Evolutionary conservation across 177 flowering plant genomes (phyloP), one percentile per base, ranked within the genome.

Genomic region (Vitis hybrid): DNA sequence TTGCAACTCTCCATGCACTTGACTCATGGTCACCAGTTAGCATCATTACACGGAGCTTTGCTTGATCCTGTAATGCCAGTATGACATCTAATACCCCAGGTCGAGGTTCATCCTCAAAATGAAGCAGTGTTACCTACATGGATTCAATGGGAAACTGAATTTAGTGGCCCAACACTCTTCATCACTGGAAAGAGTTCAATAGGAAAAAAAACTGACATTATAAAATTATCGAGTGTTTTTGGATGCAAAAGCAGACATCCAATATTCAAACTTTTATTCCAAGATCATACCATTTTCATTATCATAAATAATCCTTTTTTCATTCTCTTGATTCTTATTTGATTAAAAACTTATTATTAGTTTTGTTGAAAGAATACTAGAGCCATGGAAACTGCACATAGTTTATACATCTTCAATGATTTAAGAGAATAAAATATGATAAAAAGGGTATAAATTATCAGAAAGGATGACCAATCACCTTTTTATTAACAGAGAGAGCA

Each of bases 1-100:
- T 92, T 39, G 97, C 97, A 71, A 96, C 98, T 80, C 98, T 92
- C 82, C 76, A 67, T 54, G 98, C 98, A 86, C 97, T 93, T 52
- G 93, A 84, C 68, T 84, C 82, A 71, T 96, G 99, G 79, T 96
- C 99, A 69, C 99, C 99, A 68, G 99, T 96, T 77, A 96, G 73
- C 98, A 96, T 93, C 86, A 93, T 89, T 52, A 96, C 82, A 56
- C 82, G 91, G 29, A 93, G 83, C 76, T 82, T 89, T 70, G 85
- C 97, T 63, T 86, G 76, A 74, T 88, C 83, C 77, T 71, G 80
- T 65, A 96, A 74, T 73, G 82, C 79, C 60, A 77, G 48, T 55
- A 91, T 79, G 34, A 92, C 94, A 61, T 86, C 91, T 29, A 70
- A 67, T 59, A 87, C 94, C 61, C 94, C 97, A 57, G 84, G 79